A percentile compares a stretch with the other conserved stretches of the same genome.
These are phyloP conservation scores for Teratosphaeria viscida DNA, from an alignment of 2,329 filamentous ascomycete genomes.

Conservation along the genomic window DNA sequence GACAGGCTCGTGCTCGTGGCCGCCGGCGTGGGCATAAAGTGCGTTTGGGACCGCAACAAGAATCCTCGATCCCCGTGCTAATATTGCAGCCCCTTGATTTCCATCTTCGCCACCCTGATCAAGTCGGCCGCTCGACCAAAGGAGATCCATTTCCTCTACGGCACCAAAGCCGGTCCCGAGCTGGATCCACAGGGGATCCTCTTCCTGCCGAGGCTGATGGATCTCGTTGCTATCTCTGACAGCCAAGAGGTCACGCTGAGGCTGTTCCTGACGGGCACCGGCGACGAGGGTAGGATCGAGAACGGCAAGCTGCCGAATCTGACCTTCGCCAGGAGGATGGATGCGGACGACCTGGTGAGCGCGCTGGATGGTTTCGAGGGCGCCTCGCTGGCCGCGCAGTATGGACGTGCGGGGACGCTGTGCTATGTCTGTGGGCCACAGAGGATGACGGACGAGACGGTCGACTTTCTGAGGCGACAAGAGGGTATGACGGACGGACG, in stretches of 20 bases:
- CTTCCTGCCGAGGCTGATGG: slow-evolving; percentile 37
- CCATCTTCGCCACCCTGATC: slow-evolving; percentile 55
- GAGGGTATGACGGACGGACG: slow-evolving; percentile 28
- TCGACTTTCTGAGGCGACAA: slow-evolving; percentile 29
- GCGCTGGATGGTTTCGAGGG: slow-evolving; percentile 25
- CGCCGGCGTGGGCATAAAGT: slow-evolving; percentile 76
- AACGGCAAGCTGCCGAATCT: slow-evolving; percentile 21
- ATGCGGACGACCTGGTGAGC: slow-evolving; percentile 26
- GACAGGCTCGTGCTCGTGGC: slow-evolving; percentile 62
- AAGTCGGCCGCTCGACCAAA: slow-evolving; percentile 15
- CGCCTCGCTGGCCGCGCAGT: slow-evolving; percentile 17
- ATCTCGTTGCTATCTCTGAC: slow-evolving; percentile 13
- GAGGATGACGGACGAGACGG: slow-evolving; percentile 38
- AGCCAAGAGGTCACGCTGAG: slow-evolving; percentile 17
- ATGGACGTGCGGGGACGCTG: slow-evolving; percentile 28
- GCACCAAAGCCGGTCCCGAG: slow-evolving; percentile 34
- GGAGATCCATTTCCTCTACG: slow-evolving; percentile 55
- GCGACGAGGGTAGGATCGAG: slow-evolving; percentile 17
- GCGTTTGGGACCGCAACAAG: slow-evolving; percentile 16
- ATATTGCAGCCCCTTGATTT: slow-evolving; percentile 53
- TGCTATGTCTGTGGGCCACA: slow-evolving; percentile 41
- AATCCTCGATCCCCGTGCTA: neutral
- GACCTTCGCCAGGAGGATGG: slow-evolving; percentile 22
- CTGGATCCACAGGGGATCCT: slow-evolving; percentile 30
- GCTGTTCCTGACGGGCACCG: slow-evolving; percentile 22